phyloP scores from a whole-genome alignment of 2,329 filamentous ascomycete species.

The Endothia cerciana region DNA sequence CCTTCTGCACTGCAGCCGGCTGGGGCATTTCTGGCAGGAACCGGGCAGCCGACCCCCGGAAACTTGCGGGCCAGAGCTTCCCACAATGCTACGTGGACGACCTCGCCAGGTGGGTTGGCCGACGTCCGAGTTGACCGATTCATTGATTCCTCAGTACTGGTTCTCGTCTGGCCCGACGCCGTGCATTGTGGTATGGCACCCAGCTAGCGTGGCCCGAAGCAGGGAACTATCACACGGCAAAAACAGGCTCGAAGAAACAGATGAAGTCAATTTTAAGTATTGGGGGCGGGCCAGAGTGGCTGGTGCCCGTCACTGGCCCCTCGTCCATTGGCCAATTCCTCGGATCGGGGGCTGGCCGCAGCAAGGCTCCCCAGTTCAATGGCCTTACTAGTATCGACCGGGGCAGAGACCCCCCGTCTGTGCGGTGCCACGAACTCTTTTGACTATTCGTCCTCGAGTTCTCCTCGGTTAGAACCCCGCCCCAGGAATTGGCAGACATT shows the following conservation, averaged over 20 bases:
- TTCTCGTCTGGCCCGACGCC: not conserved
- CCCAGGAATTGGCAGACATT: not conserved
- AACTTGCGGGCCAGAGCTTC: conserved; percentile 4
- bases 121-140: conserved; percentile 12
- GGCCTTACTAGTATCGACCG: conserved; percentile 8
- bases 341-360: conserved; percentile 10
- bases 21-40: not conserved
- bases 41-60: not conserved
- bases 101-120: conserved; percentile 1
- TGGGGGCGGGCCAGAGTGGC: conserved; percentile 18
- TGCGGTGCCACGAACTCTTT: not conserved
- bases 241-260: conserved; percentile 25
- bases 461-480: not conserved
- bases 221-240: conserved; percentile 19
- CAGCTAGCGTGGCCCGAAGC: conserved; percentile 24
- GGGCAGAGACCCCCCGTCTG: conserved; percentile 12
- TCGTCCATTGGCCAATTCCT: conserved; percentile 25
- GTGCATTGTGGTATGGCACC: conserved; percentile 8
- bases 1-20: conserved; percentile 6
- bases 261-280: conserved; percentile 30
- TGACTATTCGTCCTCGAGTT: not conserved
- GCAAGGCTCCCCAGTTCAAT: conserved; percentile 15
- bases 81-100: conserved; percentile 21
- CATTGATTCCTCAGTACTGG: conserved; percentile 6
- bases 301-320: conserved; percentile 16